These are phyloP conservation scores for Ascochyta viciae-villosae DNA, from an alignment of 2,329 filamentous ascomycete genomes.

Conservation along the genomic window DNA sequence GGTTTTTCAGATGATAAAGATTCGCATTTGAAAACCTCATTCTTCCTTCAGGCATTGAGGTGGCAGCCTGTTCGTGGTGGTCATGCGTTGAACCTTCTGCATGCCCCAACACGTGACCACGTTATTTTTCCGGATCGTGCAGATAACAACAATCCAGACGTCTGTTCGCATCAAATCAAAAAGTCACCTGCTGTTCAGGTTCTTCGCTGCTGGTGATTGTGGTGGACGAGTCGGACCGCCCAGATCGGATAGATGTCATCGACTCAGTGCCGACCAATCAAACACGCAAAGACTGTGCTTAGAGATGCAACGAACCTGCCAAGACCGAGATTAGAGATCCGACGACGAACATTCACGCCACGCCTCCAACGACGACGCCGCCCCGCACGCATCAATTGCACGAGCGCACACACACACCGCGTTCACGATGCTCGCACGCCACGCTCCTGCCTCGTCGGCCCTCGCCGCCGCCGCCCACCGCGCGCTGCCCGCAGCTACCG, in stretches of 20 bases:
- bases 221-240: conserved; percentile 7
- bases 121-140: neutral
- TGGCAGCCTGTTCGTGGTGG: no score
- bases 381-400: conserved; percentile 50
- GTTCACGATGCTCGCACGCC: conserved; percentile 52
- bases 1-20: no score
- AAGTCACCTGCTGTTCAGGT: neutral
- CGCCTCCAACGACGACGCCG: conserved; percentile 37
- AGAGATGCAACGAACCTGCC: conserved; percentile 15
- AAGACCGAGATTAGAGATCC: conserved; percentile 22
- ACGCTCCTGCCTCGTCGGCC: conserved; percentile 49
- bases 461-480: conserved; percentile 51
- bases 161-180: neutral
- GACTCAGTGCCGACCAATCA: conserved; percentile 14
- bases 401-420: conserved; percentile 30
- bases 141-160: neutral
- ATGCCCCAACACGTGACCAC: neutral
- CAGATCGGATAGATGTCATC: conserved; percentile 19
- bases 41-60: no score
- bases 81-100: no score
- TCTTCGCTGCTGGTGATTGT: conserved; percentile 6
- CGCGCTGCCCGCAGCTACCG: conserved; percentile 49
- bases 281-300: conserved; percentile 20
- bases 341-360: conserved; percentile 29
- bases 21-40: no score